phyloP scores from a whole-genome alignment of 495 filamentous ascomycete species.

The Thermothielavioides terrestris region DNA sequence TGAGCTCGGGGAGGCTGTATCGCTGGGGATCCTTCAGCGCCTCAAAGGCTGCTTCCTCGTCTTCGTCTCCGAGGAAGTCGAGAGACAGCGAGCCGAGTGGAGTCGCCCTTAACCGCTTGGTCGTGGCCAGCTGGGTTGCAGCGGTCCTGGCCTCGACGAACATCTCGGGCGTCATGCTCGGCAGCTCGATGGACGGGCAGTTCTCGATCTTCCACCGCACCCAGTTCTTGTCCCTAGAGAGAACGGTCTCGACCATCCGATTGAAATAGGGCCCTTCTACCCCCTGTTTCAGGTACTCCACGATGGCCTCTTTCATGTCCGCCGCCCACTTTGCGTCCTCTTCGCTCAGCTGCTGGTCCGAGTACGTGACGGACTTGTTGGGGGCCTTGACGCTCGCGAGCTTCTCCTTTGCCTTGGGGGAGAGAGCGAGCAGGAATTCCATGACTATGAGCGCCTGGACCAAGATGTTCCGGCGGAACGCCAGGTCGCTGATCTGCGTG shows the following conservation, averaged over 20 bases:
- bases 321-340: conserved; percentile 81
- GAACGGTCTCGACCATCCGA: conserved; percentile 89
- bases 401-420: conserved; percentile 70
- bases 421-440: conserved; percentile 85
- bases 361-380: conserved; percentile 83
- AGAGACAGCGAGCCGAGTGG: conserved; percentile 66
- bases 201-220: conserved; percentile 94
- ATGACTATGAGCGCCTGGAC: conserved; percentile 90
- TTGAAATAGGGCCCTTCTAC: conserved; percentile 85
- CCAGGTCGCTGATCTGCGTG: conserved; percentile 73
- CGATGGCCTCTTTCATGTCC: conserved; percentile 63
- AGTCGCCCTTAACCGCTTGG: conserved; percentile 54
- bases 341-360: conserved; percentile 60
- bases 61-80: conserved; percentile 63
- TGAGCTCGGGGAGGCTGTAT: conserved; percentile 38
- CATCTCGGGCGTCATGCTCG: conserved; percentile 54
- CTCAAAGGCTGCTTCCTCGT: conserved; percentile 37
- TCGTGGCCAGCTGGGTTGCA: conserved; percentile 54
- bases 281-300: conserved; percentile 63
- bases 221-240: conserved; percentile 96
- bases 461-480: conserved; percentile 85
- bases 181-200: conserved; percentile 75
- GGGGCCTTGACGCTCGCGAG: conserved; percentile 52
- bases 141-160: conserved; percentile 57
- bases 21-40: conserved; percentile 39